Evolutionary conservation across 169 alveolate species (phyloP).

Genomic region (Pseudocohnilembus persalinus): DNA sequence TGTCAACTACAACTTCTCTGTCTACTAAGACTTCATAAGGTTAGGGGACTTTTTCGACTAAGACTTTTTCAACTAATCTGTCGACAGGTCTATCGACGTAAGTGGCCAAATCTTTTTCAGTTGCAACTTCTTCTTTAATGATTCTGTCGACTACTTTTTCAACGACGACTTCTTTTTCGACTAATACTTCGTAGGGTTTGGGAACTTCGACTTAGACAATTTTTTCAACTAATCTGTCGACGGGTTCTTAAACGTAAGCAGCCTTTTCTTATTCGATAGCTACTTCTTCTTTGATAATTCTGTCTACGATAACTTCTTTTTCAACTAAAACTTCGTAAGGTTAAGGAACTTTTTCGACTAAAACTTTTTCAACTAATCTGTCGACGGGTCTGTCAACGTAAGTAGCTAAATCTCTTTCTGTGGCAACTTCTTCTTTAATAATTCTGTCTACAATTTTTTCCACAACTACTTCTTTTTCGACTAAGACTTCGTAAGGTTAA

Average conservation of each 20-base stretch:
- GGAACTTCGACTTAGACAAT: not conserved
- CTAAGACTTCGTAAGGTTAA: not conserved
- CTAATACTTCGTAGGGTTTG: no score
- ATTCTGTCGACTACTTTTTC: not conserved
- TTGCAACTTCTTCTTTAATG: not conserved
- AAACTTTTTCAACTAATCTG: no score
- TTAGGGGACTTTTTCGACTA: no score
- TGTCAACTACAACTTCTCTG: no score
- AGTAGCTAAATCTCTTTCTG: not conserved
- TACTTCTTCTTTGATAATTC: no score
- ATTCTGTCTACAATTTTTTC: no score
- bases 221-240: not conserved
- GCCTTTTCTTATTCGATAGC: no score
- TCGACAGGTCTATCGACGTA: not conserved
- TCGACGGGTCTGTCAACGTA: no score
- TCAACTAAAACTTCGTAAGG: not conserved
- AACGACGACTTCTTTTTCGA: not conserved
- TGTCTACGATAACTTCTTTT: not conserved
- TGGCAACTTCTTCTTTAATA: not conserved
- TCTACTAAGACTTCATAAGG: no score
- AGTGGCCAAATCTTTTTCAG: not conserved
- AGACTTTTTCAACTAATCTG: not conserved
- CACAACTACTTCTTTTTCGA: not conserved
- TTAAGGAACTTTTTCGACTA: no score
- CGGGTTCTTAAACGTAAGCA: no score